Percentiles rank a stretch among this genome's conserved stretches.
Conservation (phyloP, 768 basidiomycete genomes). For the Trichaptum fuscoviolaceum region DNA sequence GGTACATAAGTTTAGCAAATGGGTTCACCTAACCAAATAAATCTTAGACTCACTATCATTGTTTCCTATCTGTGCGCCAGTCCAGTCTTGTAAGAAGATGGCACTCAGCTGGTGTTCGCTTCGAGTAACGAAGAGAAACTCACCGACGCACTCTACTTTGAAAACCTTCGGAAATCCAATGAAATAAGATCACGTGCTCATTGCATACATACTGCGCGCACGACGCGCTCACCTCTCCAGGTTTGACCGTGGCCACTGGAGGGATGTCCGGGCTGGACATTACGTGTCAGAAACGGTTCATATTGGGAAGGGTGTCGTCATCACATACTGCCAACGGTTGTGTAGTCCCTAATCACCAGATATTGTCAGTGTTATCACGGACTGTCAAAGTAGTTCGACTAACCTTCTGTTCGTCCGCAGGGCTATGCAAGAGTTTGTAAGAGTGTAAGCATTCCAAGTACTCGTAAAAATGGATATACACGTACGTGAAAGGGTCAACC, state of each 20-base stretch:
- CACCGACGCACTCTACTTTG: conserved; percentile 66
- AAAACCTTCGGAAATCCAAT: conserved; percentile 41
- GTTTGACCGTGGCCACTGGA: conserved; percentile 54
- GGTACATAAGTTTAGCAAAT: neutral
- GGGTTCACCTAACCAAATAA: neutral
- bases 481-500: conserved; percentile 70
- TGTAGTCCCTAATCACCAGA: conserved; percentile 45
- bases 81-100: conserved; percentile 51
- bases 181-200: neutral
- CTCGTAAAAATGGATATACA: conserved; percentile 1
- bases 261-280: conserved; percentile 55
- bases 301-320: no score
- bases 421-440: conserved; percentile 25
- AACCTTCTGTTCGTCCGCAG: conserved; percentile 54
- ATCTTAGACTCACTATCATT: conserved; percentile 49
- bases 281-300: conserved; percentile 2
- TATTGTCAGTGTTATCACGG: neutral
- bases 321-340: conserved; percentile 69
- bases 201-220: neutral
- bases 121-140: conserved; percentile 13
- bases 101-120: neutral
- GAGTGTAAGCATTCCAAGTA: neutral
- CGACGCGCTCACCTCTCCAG: conserved; percentile 41
- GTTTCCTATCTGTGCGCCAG: conserved; percentile 73
- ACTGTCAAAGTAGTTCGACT: neutral